Percentiles rank a stretch among this genome's conserved stretches.
Evolutionary conservation across 169 alveolate species (phyloP).

Genomic region (Eimeria sp.): DNA sequence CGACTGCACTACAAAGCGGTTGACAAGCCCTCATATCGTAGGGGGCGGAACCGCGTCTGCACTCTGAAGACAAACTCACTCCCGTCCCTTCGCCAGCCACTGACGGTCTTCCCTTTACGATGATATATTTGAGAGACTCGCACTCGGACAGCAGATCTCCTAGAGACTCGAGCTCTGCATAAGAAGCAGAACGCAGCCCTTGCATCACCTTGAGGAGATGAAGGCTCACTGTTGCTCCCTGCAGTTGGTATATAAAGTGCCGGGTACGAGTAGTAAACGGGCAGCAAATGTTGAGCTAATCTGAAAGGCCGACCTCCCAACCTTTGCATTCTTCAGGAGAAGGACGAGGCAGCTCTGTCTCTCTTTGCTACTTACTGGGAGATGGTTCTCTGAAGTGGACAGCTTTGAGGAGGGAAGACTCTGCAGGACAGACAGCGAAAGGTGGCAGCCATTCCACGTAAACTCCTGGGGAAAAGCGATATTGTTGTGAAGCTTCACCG

Average conservation of each 20-base stretch:
- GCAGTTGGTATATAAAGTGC: neutral
- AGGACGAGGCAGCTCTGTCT: neutral
- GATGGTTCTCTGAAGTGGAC: constrained; percentile 29
- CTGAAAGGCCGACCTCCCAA: neutral
- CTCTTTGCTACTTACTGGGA: constrained; percentile 9
- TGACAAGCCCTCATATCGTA: neutral
- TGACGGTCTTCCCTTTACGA: neutral
- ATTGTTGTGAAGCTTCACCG: neutral
- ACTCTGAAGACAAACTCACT: neutral
- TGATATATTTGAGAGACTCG: constrained; percentile 32
- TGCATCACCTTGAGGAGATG: neutral
- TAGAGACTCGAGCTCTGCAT: constrained; percentile 31
- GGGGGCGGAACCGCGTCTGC: neutral
- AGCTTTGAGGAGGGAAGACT: constrained; percentile 58
- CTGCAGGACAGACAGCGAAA: neutral
- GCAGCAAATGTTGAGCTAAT: neutral
- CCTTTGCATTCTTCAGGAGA: neutral
- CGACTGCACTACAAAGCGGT: neutral
- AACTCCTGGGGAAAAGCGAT: neutral
- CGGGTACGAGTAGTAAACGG: neutral
- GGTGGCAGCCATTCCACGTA: neutral
- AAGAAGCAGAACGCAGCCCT: neutral
- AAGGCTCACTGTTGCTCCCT: neutral
- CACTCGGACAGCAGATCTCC: constrained; percentile 46
- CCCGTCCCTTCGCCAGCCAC: constrained; percentile 9